These are phyloP conservation scores for Aspergillus baeticus DNA, from an alignment of 495 filamentous ascomycete species.

Conservation along the genomic window DNA sequence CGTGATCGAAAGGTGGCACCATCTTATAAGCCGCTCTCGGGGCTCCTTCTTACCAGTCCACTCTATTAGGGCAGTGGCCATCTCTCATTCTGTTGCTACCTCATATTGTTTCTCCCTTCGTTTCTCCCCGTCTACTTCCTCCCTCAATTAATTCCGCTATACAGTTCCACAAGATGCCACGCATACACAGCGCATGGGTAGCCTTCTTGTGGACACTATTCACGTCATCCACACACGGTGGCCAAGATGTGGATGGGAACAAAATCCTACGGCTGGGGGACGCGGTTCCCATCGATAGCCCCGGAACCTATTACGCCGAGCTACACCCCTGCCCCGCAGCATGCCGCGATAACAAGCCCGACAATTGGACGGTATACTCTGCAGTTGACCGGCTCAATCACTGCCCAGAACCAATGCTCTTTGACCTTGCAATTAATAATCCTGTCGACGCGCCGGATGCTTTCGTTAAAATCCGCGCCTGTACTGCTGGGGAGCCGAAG, in stretches of 20 bases:
- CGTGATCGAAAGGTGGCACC: too few species aligned
- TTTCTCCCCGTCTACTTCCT: too few species aligned
- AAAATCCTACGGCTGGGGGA: not conserved
- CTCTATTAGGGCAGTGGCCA: too few species aligned
- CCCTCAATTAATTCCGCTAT: not conserved
- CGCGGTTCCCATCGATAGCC: constrained; percentile 5
- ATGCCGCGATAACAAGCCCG: not conserved
- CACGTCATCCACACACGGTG: not conserved
- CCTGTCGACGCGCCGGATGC: constrained; percentile 14
- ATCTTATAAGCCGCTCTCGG: too few species aligned
- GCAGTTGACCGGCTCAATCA: constrained; percentile 6
- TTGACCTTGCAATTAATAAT: constrained; percentile 21
- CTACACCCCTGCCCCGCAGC: constrained; percentile 12
- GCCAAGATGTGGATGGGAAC: constrained; percentile 1
- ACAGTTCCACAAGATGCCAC: not conserved
- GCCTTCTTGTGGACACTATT: not conserved
- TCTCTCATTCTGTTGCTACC: too few species aligned
- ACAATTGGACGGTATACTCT: constrained; percentile 23
- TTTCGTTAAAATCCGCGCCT: constrained; percentile 11
- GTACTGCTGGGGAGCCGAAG: constrained; percentile 8
- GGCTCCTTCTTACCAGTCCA: too few species aligned
- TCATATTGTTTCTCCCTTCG: too few species aligned
- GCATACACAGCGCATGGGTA: not conserved
- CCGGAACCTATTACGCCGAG: constrained; percentile 5
- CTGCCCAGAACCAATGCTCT: constrained; percentile 19